These are phyloP conservation scores for Talaromyces sp. DNA, from an alignment of 2,329 filamentous ascomycete species.

Conservation along the genomic window DNA sequence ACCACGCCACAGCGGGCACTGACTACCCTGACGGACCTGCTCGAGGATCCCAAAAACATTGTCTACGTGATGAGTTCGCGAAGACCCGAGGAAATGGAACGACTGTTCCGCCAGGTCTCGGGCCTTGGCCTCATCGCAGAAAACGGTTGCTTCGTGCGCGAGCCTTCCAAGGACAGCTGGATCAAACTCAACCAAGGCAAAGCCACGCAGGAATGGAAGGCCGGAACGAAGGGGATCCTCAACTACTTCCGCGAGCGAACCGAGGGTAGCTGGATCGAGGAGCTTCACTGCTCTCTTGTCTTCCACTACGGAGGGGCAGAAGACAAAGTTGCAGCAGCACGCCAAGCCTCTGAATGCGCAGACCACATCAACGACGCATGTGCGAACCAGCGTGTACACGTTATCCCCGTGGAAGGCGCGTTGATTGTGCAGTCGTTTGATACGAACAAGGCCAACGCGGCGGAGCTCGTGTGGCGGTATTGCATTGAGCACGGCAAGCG, in stretches of 20 bases:
- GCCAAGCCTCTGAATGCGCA: slow-evolving; percentile 82
- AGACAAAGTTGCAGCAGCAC: slow-evolving; percentile 67
- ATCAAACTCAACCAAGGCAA: slow-evolving; percentile 68
- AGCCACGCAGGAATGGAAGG: slow-evolving; percentile 73
- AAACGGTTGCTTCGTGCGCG: slow-evolving; percentile 85
- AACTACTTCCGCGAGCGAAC: slow-evolving; percentile 87
- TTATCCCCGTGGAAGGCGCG: slow-evolving; percentile 71
- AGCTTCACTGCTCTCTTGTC: slow-evolving; percentile 83
- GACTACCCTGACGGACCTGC: slow-evolving; percentile 73
- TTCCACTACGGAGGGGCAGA: slow-evolving; percentile 85
- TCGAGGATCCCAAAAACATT: slow-evolving; percentile 73
- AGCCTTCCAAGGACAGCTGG: slow-evolving; percentile 66
- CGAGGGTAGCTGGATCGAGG: slow-evolving; percentile 80
- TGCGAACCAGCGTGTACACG: slow-evolving; percentile 75
- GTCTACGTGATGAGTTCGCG: slow-evolving; percentile 94
- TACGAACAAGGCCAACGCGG: slow-evolving; percentile 83
- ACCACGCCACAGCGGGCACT: slow-evolving; percentile 82
- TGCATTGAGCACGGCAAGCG: slow-evolving; percentile 54
- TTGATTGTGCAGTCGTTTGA: slow-evolving; percentile 80
- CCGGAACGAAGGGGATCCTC: slow-evolving; percentile 74
- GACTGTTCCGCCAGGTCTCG: slow-evolving; percentile 76
- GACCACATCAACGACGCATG: slow-evolving; percentile 95
- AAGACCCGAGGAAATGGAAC: slow-evolving; percentile 80
- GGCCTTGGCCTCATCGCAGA: slow-evolving; percentile 87
- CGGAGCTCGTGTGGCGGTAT: slow-evolving; percentile 64